phyloP scores from a whole-genome alignment of 1,284 basidiomycete species.

The Xerocomus cyaneibrunnescens region DNA sequence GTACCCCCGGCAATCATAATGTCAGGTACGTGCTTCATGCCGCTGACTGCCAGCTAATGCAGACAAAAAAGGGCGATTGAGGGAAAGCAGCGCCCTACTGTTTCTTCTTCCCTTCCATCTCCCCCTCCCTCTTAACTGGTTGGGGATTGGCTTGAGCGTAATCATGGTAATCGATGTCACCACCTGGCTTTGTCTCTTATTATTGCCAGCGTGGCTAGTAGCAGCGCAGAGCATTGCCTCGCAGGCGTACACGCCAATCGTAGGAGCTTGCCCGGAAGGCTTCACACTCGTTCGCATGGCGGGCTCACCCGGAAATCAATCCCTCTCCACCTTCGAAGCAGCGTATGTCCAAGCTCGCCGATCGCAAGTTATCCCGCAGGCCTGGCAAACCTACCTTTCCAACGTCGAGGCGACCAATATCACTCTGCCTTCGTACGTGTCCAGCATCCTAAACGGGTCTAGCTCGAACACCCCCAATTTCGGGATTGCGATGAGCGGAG shows the following conservation, averaged over 20 bases:
- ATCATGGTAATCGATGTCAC: not conserved
- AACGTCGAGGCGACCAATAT: constrained; percentile 34
- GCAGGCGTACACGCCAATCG: constrained; percentile 26
- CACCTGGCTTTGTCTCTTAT: constrained; percentile 14
- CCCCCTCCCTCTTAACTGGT: not conserved
- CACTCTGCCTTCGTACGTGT: constrained; percentile 38
- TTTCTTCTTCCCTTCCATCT: not conserved
- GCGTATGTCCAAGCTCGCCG: constrained; percentile 33
- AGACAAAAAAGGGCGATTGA: not conserved
- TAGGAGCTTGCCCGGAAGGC: constrained; percentile 28
- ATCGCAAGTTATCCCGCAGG: constrained; percentile 28
- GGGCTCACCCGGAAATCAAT: constrained; percentile 28
- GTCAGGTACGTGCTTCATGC: too few relatives aligned
- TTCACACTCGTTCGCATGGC: constrained; percentile 37
- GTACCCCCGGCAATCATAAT: too few relatives aligned
- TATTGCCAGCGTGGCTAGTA: constrained; percentile 3
- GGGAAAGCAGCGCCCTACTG: not conserved
- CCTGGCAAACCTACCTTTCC: constrained; percentile 36
- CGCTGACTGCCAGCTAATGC: too few relatives aligned
- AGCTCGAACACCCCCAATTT: constrained; percentile 35
- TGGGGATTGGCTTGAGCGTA: not conserved
- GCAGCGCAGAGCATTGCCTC: constrained; percentile 27
- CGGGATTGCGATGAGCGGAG: constrained; percentile 47
- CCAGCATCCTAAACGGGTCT: constrained; percentile 31
- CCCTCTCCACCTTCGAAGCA: constrained; percentile 31